These are phyloP conservation scores for Boletellus emodensis DNA, from an alignment of 768 basidiomycete genomes.

Conservation along the genomic window DNA sequence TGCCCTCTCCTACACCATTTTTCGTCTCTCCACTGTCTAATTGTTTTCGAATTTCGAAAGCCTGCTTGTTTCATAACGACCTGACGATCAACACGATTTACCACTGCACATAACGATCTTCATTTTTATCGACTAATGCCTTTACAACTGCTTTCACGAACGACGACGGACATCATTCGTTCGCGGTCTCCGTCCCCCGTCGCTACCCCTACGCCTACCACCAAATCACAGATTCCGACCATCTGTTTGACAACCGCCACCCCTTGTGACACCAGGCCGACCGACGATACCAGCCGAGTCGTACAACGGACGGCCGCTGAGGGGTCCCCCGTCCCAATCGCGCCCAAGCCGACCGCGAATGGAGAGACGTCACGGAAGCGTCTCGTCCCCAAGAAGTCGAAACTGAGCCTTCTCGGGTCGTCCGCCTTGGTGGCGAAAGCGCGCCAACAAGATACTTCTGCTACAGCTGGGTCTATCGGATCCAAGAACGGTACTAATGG, in stretches of 20 bases:
- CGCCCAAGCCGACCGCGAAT: constrained; percentile 24
- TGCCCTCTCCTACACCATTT: neutral
- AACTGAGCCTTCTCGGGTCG: constrained; percentile 45
- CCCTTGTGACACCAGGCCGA: constrained; percentile 47
- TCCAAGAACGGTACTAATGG: constrained; percentile 38
- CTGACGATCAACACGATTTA: constrained; percentile 20
- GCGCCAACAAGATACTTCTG: constrained; percentile 50
- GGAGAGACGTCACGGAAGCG: constrained; percentile 36
- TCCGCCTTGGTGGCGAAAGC: constrained; percentile 27
- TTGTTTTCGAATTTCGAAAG: constrained; percentile 14
- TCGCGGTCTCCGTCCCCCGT: constrained; percentile 27
- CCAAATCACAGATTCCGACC: constrained; percentile 45
- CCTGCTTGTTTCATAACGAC: constrained; percentile 23
- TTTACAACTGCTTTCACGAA: constrained; percentile 30
- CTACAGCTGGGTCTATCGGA: constrained; percentile 53
- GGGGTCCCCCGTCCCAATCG: constrained; percentile 17
- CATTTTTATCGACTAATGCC: constrained; percentile 26
- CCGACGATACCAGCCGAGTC: constrained; percentile 26
- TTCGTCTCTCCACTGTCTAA: constrained; percentile 1
- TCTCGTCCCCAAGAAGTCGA: constrained; percentile 73
- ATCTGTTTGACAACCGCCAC: constrained; percentile 70
- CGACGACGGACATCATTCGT: constrained; percentile 23
- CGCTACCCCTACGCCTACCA: constrained; percentile 24
- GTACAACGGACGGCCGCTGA: constrained; percentile 20
- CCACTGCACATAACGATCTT: constrained; percentile 24